phyloP scores from a whole-genome alignment of 169 alveolate genomes.

The Plasmodium ovale region DNA sequence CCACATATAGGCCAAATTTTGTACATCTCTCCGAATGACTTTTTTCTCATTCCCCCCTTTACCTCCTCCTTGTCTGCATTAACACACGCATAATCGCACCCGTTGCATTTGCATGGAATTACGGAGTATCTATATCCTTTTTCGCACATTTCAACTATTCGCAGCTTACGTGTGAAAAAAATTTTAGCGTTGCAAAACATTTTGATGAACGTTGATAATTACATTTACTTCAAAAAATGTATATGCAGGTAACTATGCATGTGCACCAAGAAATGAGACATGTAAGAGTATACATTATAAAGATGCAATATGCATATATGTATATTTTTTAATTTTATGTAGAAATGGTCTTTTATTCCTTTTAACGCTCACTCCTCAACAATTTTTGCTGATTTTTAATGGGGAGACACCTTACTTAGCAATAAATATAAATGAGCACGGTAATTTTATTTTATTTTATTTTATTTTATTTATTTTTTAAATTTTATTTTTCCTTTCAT shows the following conservation, averaged over 20 bases:
- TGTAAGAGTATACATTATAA: background rate
- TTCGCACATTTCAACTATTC: background rate
- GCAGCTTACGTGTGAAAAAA: constrained; percentile 34
- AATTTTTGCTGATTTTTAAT: constrained; percentile 41
- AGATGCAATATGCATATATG: background rate
- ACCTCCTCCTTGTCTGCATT: background rate
- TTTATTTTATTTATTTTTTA: background rate
- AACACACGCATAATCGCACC: background rate
- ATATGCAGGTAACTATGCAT: constrained; percentile 23
- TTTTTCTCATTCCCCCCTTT: background rate
- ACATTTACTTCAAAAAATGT: constrained; percentile 40
- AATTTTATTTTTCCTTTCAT: background rate
- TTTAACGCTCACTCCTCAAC: constrained; percentile 56
- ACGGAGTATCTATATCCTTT: background rate
- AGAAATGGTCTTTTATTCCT: constrained; percentile 27
- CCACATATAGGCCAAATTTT: too few relatives aligned
- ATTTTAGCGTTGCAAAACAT: constrained; percentile 39
- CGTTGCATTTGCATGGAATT: background rate
- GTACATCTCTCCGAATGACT: background rate
- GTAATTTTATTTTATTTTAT: constrained; percentile 1
- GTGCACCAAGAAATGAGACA: background rate
- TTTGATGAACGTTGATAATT: constrained; percentile 26
- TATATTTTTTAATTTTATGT: constrained; percentile 30
- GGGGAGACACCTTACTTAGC: constrained; percentile 48
- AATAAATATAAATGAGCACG: constrained; percentile 51